These are phyloP conservation scores for Thermomucor indicae-seudaticae DNA, from an alignment of 371 early-diverging fungal species.

Conservation along the genomic window DNA sequence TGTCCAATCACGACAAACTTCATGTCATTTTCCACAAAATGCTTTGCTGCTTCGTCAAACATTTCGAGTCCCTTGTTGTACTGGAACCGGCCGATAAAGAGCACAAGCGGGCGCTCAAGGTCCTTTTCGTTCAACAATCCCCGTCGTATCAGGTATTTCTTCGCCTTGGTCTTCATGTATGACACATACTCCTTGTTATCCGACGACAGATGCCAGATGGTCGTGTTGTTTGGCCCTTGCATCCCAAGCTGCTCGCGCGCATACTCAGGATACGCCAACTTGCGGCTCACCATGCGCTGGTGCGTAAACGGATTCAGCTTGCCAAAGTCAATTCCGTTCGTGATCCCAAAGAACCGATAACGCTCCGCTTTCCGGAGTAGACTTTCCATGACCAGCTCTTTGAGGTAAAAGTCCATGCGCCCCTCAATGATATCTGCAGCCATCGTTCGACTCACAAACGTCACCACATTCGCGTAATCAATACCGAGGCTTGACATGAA, in stretches of 20 bases:
- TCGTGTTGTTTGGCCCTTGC: constrained; percentile 15
- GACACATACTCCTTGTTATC: constrained; percentile 29
- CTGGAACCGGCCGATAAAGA: constrained; percentile 55
- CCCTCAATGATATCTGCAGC: constrained; percentile 62
- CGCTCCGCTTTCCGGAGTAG: constrained; percentile 48
- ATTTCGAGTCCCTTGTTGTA: constrained; percentile 47
- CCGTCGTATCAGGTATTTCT: constrained; percentile 43
- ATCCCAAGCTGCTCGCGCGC: constrained; percentile 25
- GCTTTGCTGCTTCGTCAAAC: constrained; percentile 35
- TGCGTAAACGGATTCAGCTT: constrained; percentile 52
- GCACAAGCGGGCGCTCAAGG: constrained; percentile 45
- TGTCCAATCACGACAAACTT: constrained; percentile 57
- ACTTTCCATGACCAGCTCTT: constrained; percentile 58
- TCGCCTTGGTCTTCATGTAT: constrained; percentile 50
- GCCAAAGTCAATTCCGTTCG: constrained; percentile 57
- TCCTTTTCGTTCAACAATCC: constrained; percentile 39
- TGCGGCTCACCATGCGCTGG: constrained; percentile 30
- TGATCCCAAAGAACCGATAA: constrained; percentile 54
- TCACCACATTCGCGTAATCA: constrained; percentile 54
- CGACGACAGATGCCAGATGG: constrained; percentile 25
- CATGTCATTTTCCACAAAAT: constrained; percentile 45
- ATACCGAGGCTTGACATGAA: constrained; percentile 59
- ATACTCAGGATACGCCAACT: constrained; percentile 43
- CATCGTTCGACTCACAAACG: constrained; percentile 50
- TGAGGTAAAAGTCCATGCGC: constrained; percentile 51